phyloP scores from a whole-genome alignment of 176 grass and related monocot species.

The Zizania latifolia region DNA sequence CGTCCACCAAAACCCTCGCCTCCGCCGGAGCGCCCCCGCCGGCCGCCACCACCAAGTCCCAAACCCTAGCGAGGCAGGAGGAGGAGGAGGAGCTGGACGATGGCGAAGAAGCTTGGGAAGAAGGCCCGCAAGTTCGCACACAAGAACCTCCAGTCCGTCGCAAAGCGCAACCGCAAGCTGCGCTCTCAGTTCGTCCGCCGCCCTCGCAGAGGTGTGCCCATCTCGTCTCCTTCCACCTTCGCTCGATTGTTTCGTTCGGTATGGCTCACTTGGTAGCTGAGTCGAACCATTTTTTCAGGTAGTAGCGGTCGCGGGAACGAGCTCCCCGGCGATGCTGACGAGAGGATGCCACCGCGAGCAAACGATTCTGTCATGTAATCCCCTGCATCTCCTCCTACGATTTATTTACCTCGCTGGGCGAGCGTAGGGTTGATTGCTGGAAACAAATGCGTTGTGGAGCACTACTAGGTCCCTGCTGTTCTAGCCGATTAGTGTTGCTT shows the following conservation, averaged over 20 bases:
- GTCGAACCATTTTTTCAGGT: slow-evolving; percentile 11
- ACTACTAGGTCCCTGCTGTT: no score
- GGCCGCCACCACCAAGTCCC: no score
- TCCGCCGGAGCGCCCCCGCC: no score
- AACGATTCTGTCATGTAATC: slow-evolving; percentile 16
- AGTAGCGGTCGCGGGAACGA: neutral
- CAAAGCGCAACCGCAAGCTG: slow-evolving; percentile 74
- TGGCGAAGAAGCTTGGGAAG: slow-evolving; percentile 96
- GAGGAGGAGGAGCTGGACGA: slow-evolving; percentile 1
- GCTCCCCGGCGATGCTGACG: neutral
- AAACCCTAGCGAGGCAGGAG: neutral
- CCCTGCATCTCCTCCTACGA: neutral
- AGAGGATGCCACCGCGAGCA: neutral
- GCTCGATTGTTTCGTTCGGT: no score
- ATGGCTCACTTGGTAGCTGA: neutral
- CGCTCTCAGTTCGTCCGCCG: slow-evolving; percentile 55
- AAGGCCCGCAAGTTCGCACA: slow-evolving; percentile 90
- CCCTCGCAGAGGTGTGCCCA: slow-evolving; percentile 38
- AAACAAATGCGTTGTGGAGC: neutral
- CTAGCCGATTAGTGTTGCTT: neutral
- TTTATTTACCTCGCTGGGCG: neutral
- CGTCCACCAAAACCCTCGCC: no score
- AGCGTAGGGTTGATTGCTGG: neutral
- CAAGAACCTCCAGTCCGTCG: slow-evolving; percentile 70
- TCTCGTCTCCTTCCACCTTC: neutral